Conservation (phyloP, 352 stramenopile species). For the Globisporangium paddicum region DNA sequence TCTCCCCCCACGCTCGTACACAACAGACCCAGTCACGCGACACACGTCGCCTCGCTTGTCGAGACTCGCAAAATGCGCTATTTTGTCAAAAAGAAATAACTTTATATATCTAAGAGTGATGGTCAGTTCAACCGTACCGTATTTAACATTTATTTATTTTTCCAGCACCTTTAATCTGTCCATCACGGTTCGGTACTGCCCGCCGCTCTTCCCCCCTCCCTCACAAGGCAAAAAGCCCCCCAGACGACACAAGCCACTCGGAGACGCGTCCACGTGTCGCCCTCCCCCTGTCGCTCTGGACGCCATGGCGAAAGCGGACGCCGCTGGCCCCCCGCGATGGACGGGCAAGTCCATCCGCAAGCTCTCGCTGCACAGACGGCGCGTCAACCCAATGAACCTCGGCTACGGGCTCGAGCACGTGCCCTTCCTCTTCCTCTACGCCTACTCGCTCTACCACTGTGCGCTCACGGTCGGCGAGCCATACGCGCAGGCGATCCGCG, state of each 20-base stretch:
- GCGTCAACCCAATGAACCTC: slow-evolving; percentile 47
- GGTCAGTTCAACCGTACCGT: too few relatives aligned
- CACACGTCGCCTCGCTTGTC: background rate
- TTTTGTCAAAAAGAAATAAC: too few relatives aligned
- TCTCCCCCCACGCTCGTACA: background rate
- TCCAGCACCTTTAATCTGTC: too few relatives aligned
- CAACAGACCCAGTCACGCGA: too few relatives aligned
- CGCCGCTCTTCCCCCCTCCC: background rate
- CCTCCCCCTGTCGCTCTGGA: background rate
- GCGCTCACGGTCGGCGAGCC: slow-evolving; percentile 57
- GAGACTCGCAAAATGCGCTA: too few relatives aligned
- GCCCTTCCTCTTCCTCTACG: slow-evolving; percentile 65
- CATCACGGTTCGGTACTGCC: background rate
- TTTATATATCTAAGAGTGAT: too few relatives aligned
- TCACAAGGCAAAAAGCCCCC: slow-evolving; percentile 6
- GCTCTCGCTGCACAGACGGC: slow-evolving; percentile 57
- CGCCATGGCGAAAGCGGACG: slow-evolving; percentile 18
- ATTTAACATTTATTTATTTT: too few relatives aligned
- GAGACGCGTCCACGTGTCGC: background rate
- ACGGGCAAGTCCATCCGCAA: slow-evolving; percentile 68
- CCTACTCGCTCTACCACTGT: slow-evolving; percentile 68
- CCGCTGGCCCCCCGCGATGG: slow-evolving; percentile 55
- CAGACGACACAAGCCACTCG: background rate
- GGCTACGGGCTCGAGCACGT: slow-evolving; percentile 72
- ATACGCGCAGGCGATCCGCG: slow-evolving; percentile 68